Conservation (phyloP, 805 yeast species). For the Teunomyces lycoperdinae region DNA sequence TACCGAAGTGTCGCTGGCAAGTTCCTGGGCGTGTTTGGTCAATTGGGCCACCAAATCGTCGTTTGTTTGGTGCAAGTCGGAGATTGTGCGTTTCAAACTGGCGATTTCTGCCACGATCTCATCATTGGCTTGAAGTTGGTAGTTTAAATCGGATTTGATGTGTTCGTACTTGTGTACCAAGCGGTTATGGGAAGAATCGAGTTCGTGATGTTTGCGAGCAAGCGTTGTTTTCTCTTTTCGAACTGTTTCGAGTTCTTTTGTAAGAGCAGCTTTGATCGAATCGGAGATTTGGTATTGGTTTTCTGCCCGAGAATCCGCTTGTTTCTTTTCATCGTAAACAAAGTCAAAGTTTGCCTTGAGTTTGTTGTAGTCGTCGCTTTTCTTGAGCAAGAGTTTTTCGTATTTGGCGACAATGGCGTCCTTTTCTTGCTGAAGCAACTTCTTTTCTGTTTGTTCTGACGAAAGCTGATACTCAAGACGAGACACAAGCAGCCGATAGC, state of each 20-base stretch:
- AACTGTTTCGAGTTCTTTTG: constrained; percentile 16
- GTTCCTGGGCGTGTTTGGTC: constrained; percentile 21
- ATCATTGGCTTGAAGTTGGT: constrained; percentile 31
- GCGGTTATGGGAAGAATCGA: constrained; percentile 20
- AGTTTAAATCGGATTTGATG: constrained; percentile 33
- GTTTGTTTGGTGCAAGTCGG: constrained; percentile 27
- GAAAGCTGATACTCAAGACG: constrained; percentile 33
- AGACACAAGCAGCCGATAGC: constrained; percentile 18
- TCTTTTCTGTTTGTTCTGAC: constrained; percentile 32
- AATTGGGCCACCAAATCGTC: constrained; percentile 29
- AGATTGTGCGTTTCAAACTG: constrained; percentile 24
- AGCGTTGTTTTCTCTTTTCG: constrained; percentile 16
- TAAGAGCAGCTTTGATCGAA: constrained; percentile 10
- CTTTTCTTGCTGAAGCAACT: constrained; percentile 26
- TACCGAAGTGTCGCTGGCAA: constrained; percentile 10
- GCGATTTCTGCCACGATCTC: constrained; percentile 39
- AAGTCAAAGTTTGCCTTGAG: constrained; percentile 37
- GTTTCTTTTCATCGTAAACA: constrained; percentile 32
- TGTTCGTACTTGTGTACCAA: constrained; percentile 28
- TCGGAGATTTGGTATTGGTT: constrained; percentile 27
- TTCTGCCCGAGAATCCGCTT: constrained; percentile 27
- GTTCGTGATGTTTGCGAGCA: constrained; percentile 11
- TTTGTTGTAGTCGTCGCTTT: constrained; percentile 30
- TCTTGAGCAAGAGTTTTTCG: constrained; percentile 28
- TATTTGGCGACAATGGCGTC: constrained; percentile 18